Evolutionary conservation across 179 eudicot species (phyloP).

Genomic region (Nepenthes alata): DNA sequence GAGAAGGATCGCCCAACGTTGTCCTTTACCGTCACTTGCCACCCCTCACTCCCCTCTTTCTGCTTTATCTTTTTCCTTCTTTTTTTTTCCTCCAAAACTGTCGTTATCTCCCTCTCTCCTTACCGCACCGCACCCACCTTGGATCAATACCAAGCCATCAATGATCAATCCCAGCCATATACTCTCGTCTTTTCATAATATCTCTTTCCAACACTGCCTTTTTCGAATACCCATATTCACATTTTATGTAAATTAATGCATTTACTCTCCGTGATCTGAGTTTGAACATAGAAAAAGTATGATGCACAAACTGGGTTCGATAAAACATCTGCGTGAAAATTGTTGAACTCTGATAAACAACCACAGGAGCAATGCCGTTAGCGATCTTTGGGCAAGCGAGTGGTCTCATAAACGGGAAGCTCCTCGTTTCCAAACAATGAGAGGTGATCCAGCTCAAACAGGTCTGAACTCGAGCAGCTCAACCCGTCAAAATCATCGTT

Average conservation of each 20-base stretch:
- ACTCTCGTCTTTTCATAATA: neutral
- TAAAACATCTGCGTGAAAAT: neutral
- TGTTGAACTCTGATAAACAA: neutral
- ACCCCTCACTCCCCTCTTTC: neutral
- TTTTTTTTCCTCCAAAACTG: neutral
- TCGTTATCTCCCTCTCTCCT: neutral
- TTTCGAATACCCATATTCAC: neutral
- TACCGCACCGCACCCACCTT: neutral
- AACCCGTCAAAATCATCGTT: conserved; percentile 27
- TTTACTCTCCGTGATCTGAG: neutral
- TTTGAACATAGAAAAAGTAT: neutral
- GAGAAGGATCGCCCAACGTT: too few species aligned
- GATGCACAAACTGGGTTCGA: neutral
- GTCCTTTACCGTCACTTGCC: too few species aligned
- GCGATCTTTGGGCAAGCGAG: conserved; percentile 16
- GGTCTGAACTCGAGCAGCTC: conserved; percentile 75
- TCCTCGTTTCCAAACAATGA: conserved; percentile 37
- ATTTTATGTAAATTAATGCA: neutral
- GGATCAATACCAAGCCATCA: neutral
- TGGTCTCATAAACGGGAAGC: conserved; percentile 68
- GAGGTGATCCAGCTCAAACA: conserved; percentile 79
- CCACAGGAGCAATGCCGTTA: neutral
- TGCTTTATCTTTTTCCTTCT: neutral
- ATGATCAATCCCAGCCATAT: neutral
- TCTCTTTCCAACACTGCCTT: neutral